Base-by-base conservation (phyloP, 441 rosid species). In the Pelargonium cotyledonis region DNA sequence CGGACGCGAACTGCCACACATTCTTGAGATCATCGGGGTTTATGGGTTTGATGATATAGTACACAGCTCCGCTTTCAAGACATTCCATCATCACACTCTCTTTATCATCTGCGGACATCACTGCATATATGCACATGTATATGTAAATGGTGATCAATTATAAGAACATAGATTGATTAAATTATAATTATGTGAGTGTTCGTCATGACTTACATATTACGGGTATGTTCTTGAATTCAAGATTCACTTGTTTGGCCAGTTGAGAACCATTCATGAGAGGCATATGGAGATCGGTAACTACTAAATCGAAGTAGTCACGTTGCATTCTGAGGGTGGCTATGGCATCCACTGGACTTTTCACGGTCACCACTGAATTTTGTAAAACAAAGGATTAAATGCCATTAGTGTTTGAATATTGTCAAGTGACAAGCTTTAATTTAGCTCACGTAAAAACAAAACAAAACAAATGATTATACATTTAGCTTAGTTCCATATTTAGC, bases 211-310 rank as follows among this genome's bases (percentile, higher is more conserved):
- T 67, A 89, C 86, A 63, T 11, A 79, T 73, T 8, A 85, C 84
- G 11, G 98, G 94, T 44, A 87, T 70, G n/a, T 10, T 46, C 61
- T 82, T 69, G 61, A 80, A 85, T 73, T 90, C 88, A 65, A 38
- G 75, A 9, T 72, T 69, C 14, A 92, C 80, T 53, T 76, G 77
- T 14, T 49, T 65, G 14, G 84, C 87, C n/a, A 92, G 85, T 66
- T 87, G 76, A 41, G 82, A 15, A 10, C 98, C 96, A 10, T 77
- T 80, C 86, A 90, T 89, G 40, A 55, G 69, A 15, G 93, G 94
- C 89, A 89, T 85, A 71, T 89, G 82, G 26, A 87, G 84, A 67
- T 89, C 93, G 1, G 93, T 80, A 68, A 90, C 49, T 3, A 92
- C 84, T 2, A 92, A 83, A 74, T 90, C 89, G 15, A 86, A 68